phyloP scores from a whole-genome alignment of 108 stramenopile genomes.

The Asterionellopsis glacialis region DNA sequence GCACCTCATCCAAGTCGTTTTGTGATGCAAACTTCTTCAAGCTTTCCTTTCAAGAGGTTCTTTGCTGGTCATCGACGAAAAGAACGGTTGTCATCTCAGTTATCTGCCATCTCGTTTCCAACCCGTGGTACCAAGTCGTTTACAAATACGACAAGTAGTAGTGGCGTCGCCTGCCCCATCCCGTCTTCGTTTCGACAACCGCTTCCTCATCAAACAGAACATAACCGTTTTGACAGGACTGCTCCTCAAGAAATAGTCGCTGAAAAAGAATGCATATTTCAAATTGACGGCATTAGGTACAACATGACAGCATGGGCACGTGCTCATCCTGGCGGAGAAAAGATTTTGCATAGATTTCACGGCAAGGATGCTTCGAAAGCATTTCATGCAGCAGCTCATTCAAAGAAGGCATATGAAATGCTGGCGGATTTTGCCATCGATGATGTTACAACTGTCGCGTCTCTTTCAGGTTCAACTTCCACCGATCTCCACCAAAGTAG shows the following conservation, averaged over 20 bases:
- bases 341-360: slow-evolving; percentile 44
- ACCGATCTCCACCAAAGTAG: not conserved
- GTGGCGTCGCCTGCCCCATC: too few species aligned
- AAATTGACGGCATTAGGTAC: slow-evolving; percentile 28
- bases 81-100: too few species aligned
- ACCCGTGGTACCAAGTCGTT: too few species aligned
- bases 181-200: too few species aligned
- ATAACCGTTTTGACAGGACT: slow-evolving; percentile 18
- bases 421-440: slow-evolving; percentile 34
- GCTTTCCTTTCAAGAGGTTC: too few species aligned
- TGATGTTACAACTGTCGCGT: not conserved
- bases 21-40: too few species aligned
- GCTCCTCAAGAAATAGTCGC: slow-evolving; percentile 6
- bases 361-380: slow-evolving; percentile 53
- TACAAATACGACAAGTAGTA: too few species aligned
- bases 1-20: too few species aligned
- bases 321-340: slow-evolving; percentile 55
- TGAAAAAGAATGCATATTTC: slow-evolving; percentile 27
- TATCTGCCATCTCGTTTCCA: too few species aligned
- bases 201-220: not conserved
- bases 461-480: not conserved
- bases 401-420: slow-evolving; percentile 37
- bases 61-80: too few species aligned
- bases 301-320: slow-evolving; percentile 61
- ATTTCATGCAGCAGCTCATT: slow-evolving; percentile 54